Evolutionary conservation across 176 grass and related monocot species (phyloP).

Genomic region (Pontederia paniculata): DNA sequence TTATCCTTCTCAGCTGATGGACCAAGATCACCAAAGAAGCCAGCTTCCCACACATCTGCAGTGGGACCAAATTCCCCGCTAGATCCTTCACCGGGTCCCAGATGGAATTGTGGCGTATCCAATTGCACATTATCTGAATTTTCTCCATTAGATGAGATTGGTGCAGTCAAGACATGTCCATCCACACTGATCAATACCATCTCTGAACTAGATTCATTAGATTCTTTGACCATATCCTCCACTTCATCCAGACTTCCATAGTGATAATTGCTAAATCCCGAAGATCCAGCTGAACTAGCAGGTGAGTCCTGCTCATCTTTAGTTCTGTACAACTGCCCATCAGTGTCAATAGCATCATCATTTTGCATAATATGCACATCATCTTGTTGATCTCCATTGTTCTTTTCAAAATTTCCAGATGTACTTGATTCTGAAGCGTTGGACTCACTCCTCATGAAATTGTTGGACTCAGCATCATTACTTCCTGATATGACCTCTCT

Average conservation of each 20-base stretch:
- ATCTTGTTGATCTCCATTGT: constrained; percentile 12
- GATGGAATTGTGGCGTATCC: constrained; percentile 69
- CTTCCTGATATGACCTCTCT: constrained; percentile 31
- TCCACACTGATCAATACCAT: constrained; percentile 91
- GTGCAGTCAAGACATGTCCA: constrained; percentile 81
- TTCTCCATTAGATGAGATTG: constrained; percentile 60
- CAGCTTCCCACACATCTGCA: constrained; percentile 73
- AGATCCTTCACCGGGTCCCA: constrained; percentile 79
- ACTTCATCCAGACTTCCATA: constrained; percentile 60
- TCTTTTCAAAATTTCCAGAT: constrained; percentile 34
- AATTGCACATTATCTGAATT: constrained; percentile 52
- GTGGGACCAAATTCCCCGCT: constrained; percentile 51
- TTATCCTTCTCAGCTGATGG: constrained; percentile 30
- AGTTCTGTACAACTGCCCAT: constrained; percentile 22
- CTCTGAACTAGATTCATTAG: constrained; percentile 51
- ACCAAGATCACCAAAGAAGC: constrained; percentile 54
- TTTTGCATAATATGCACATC: constrained; percentile 19
- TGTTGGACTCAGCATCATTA: constrained; percentile 19
- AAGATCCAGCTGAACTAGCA: constrained; percentile 10
- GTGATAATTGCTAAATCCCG: constrained; percentile 31
- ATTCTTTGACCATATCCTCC: constrained; percentile 40
- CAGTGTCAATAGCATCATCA: not conserved
- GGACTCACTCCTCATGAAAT: constrained; percentile 21
- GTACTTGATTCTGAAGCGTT: constrained; percentile 31
- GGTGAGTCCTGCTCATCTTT: constrained; percentile 20